phyloP scores from a whole-genome alignment of 108 stramenopile genomes.

The Hondaea fermentalgiana region DNA sequence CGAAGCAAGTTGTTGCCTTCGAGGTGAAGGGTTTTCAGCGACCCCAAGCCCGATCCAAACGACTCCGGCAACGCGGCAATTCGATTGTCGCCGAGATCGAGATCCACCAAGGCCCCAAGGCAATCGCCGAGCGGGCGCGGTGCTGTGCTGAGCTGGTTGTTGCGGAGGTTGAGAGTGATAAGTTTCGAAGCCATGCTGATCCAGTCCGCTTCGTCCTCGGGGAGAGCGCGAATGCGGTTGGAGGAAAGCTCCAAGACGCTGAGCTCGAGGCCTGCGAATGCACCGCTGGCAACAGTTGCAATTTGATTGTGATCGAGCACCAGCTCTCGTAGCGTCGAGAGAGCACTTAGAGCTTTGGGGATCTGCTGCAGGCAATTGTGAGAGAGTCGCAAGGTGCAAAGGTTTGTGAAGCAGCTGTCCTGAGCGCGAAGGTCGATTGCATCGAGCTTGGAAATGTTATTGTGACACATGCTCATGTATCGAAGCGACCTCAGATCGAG shows the following conservation, averaged over 20 bases:
- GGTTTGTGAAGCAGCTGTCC: background rate
- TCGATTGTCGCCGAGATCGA: background rate
- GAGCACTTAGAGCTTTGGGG: background rate
- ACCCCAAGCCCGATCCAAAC: background rate
- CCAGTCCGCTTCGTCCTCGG: background rate
- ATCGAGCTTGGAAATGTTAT: background rate
- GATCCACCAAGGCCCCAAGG: background rate
- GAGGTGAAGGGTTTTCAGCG: background rate
- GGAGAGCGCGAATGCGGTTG: background rate
- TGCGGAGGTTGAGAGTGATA: background rate
- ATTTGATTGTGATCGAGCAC: background rate
- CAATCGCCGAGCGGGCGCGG: background rate
- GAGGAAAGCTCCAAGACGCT: background rate
- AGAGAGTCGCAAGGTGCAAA: background rate
- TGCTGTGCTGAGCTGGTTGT: background rate
- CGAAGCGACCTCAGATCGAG: background rate
- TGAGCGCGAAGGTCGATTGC: background rate
- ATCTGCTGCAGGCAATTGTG: background rate
- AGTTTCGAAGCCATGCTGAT: background rate
- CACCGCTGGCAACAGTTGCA: background rate
- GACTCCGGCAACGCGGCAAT: background rate
- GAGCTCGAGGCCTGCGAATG: background rate
- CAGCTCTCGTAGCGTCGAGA: background rate
- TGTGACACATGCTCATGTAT: background rate
- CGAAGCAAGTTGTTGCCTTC: background rate